phyloP scores from a whole-genome alignment of 1,284 basidiomycete species.

The Cryptococcus sp. region DNA sequence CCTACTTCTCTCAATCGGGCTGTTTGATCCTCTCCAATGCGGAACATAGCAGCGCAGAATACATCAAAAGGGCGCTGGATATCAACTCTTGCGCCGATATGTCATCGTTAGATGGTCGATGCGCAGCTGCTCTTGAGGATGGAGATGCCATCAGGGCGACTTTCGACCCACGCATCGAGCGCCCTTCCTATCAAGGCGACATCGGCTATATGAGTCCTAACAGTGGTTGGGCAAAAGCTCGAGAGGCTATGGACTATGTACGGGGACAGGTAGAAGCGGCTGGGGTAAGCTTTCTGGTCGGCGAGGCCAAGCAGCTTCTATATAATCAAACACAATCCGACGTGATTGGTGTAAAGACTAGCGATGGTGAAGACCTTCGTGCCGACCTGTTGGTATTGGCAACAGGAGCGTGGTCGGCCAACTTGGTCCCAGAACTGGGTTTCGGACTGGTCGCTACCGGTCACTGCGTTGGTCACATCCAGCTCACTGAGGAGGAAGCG shows the following conservation, averaged over 20 bases:
- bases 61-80: slow-evolving; percentile 15
- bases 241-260: slow-evolving; percentile 60
- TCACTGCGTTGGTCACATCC: slow-evolving; percentile 69
- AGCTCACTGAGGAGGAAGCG: slow-evolving; percentile 66
- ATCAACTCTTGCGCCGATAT: slow-evolving; percentile 18
- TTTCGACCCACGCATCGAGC: slow-evolving; percentile 10
- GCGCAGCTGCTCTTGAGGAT: slow-evolving; percentile 6
- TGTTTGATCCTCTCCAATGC: slow-evolving; percentile 10
- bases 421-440: slow-evolving; percentile 19
- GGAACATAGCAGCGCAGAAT: slow-evolving; percentile 1
- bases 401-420: slow-evolving; percentile 43
- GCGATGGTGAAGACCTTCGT: slow-evolving; percentile 57
- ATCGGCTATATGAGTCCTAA: slow-evolving; percentile 70
- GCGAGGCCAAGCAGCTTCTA: slow-evolving; percentile 8
- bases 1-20: slow-evolving; percentile 71
- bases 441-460: slow-evolving; percentile 41
- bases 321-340: slow-evolving; percentile 35
- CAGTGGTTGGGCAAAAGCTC: slow-evolving; percentile 78
- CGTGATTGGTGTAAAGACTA: slow-evolving; percentile 63
- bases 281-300: slow-evolving; percentile 17
- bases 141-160: slow-evolving; percentile 20
- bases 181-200: slow-evolving; percentile 21
- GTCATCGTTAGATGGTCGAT: slow-evolving; percentile 17
- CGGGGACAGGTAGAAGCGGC: slow-evolving; percentile 9
- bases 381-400: slow-evolving; percentile 40